Evolutionary conservation across 805 yeast species (phyloP).

Genomic region (Metschnikowia noctiluminum): DNA sequence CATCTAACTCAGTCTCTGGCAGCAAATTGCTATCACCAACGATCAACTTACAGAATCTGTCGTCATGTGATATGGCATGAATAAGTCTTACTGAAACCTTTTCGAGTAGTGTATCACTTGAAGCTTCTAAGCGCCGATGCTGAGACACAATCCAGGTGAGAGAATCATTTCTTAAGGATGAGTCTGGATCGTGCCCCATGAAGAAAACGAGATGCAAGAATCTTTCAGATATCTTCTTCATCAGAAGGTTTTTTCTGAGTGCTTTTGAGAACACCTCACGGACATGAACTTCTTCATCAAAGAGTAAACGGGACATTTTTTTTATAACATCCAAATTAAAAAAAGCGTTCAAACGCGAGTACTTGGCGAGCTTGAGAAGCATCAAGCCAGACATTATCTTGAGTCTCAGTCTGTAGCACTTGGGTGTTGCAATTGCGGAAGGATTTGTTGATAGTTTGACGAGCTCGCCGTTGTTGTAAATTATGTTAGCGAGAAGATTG

Average conservation of each 20-base stretch:
- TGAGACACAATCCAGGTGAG: constrained; percentile 72
- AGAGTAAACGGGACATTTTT: constrained; percentile 54
- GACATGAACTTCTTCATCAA: constrained; percentile 61
- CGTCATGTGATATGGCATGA: constrained; percentile 72
- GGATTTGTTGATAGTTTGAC: constrained; percentile 41
- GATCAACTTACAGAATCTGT: constrained; percentile 50
- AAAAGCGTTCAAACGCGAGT: constrained; percentile 47
- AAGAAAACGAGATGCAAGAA: constrained; percentile 69
- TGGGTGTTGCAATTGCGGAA: constrained; percentile 59
- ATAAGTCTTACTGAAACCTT: constrained; percentile 63
- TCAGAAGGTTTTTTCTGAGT: constrained; percentile 50
- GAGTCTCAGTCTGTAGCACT: constrained; percentile 53
- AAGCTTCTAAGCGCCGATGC: constrained; percentile 34
- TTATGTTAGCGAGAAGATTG: constrained; percentile 61
- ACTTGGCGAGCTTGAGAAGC: constrained; percentile 61
- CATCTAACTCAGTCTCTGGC: constrained; percentile 28
- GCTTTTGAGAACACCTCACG: constrained; percentile 49
- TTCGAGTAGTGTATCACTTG: constrained; percentile 53
- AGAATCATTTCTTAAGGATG: constrained; percentile 45
- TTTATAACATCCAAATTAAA: constrained; percentile 52
- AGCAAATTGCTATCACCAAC: constrained; percentile 19
- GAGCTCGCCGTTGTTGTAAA: constrained; percentile 78
- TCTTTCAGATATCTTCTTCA: constrained; percentile 55
- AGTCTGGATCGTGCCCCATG: constrained; percentile 72
- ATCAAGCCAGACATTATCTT: constrained; percentile 66